Base-by-base conservation (phyloP, 176 grass and related monocot species). In the Saccharum spontaneum region DNA sequence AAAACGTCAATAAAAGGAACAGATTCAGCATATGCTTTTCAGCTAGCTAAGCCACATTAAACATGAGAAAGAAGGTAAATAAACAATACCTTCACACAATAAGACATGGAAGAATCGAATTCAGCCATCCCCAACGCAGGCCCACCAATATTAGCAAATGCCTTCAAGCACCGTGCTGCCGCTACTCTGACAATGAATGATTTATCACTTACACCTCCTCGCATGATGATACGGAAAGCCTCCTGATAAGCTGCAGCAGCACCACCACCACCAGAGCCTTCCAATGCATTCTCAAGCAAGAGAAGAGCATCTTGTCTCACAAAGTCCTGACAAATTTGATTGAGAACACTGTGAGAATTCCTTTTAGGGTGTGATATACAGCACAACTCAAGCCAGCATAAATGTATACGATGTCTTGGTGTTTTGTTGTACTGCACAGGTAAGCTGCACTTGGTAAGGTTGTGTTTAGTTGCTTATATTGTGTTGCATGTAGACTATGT, bases 251-350 rank as follows among this genome's bases (percentile, higher is more conserved):
- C 91, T 84, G 89, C 79, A 85, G 71, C 82, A 16, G 77, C 55
- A 52, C 88, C 93, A 36, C 89, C 92, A 71, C 97, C 97, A 78
- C 91, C 93, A 81, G 82, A 92, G 36, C 97, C 97, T 89, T 94
- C 93, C 84, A 95, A 82, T 87, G 97, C 93, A 89, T 95, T 92
- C 76, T 94, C 93, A 88, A 98, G 91, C 82, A 98, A 91, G 75
- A 90, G 84, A 67, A 98, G 83, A 71, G 97, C 93, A 90, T 95
- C 91, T 94, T 95, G 91, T 79, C 93, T 98, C 44, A 98, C 93
- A 85, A 93, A 95, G 78, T 98, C 96, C 96, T 98, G 80, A 71
- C 54, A 59, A 84, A 90, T 82, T 85, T n/a, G 36, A 54, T 80
- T 84, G 46, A 40, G 52, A 78, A 60, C 71, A 73, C 26, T 64